Base-by-base conservation (phyloP, 1,284 basidiomycete genomes). In the Moesziomyces sp. region DNA sequence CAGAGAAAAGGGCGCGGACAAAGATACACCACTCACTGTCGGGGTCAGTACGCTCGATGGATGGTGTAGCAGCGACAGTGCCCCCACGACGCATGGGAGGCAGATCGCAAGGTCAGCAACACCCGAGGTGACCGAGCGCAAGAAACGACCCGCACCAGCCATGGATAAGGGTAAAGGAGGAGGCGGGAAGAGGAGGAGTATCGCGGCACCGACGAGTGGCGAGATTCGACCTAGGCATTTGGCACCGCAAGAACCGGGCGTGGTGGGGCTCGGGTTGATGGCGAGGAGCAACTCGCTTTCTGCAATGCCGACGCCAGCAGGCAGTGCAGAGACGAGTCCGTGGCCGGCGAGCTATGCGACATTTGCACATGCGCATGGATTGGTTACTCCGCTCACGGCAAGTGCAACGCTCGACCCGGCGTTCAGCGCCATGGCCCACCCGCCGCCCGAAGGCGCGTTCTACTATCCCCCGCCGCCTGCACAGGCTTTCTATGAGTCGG, bases 21-120 rank as follows among this genome's bases (percentile, higher is more conserved):
- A 28, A 3, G 59, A 77, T 43, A 73, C 61, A 11, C 69, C 72
- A 43, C 61, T 81, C n/a, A 79, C 60, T 14, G 76, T 83, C 1
- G 61, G 52, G 14, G 80, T 83, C 24, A 75, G 76, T 9, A 79
- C 73, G 1, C 46, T 79, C 30, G 74, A 79, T 7, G 81, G 81
- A 1, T 83, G 81, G 81, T 69, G 61, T 47, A 61, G 46, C 5
- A 50, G 51, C 24, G 58, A 44, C 1, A 56, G 44, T 21, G 58
- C 38, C 3, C 50, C 51, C 16, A 74, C 71, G 3, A 46, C 40
- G 16, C 49, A 58, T 8, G 71, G 71, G 5, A 46, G 62, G 5
- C 54, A 65, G 28, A 58, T 69, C 24, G 65, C 71, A 2, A 35
- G 66, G 8, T 59, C 61, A 18, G 66, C 42, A 2, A 69, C 71